phyloP scores from a whole-genome alignment of 768 basidiomycete genomes.

The Hypholoma fasciculare region DNA sequence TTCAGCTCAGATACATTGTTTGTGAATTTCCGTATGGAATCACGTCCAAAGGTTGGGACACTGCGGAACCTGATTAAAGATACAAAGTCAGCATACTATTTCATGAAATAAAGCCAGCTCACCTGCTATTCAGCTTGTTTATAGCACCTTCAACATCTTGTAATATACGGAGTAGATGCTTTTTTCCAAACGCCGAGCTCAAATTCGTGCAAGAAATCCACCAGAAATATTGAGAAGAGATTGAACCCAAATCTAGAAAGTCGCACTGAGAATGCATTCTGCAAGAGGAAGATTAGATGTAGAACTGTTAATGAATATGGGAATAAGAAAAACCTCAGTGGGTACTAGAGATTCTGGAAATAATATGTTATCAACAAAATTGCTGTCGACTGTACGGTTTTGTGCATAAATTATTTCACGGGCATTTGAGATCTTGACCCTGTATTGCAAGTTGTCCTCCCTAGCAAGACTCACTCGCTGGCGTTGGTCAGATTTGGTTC shows the following conservation, averaged over 20 bases:
- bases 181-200: constrained; percentile 40
- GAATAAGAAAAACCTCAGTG: too few species aligned
- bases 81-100: too few species aligned
- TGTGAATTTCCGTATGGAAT: constrained; percentile 34
- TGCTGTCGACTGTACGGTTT: too few species aligned
- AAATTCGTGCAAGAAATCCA: constrained; percentile 40
- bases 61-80: constrained; percentile 20
- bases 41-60: constrained; percentile 28
- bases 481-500: too few species aligned
- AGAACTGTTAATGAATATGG: too few species aligned
- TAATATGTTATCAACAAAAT: too few species aligned
- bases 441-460: too few species aligned
- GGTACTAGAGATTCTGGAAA: too few species aligned
- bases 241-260: constrained; percentile 21
- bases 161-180: constrained; percentile 33
- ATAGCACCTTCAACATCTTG: constrained; percentile 11
- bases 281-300: background rate
- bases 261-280: constrained; percentile 10
- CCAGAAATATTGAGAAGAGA: constrained; percentile 27
- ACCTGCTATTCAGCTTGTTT: constrained; percentile 15
- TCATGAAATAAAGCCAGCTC: too few species aligned
- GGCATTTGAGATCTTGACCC: too few species aligned
- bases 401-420: too few species aligned
- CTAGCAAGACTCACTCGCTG: too few species aligned
- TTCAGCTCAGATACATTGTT: constrained; percentile 34